A percentile compares a stretch with the other conserved stretches of the same genome.
Evolutionary conservation across 2,329 filamentous ascomycete genomes (phyloP).

Genomic region (Fusarium duplospermum): DNA sequence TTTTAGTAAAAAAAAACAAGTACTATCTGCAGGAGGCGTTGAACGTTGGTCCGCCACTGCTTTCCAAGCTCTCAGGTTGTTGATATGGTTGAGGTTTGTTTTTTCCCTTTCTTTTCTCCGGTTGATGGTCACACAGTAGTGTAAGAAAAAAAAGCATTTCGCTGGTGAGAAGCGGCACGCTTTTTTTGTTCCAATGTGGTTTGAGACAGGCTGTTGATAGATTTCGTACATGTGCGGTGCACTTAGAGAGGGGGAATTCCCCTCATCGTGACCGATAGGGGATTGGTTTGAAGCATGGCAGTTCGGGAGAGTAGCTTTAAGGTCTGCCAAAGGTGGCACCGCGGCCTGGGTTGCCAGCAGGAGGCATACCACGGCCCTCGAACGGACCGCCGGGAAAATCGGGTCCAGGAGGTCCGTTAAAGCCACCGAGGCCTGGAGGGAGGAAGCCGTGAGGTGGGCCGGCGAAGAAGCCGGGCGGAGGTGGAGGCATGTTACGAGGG

Average conservation of each 20-base stretch:
- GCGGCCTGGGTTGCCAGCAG: slow-evolving; percentile 55
- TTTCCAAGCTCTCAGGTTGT: slow-evolving; percentile 30
- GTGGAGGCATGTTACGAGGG: slow-evolving; percentile 65
- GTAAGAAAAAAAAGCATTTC: slow-evolving; percentile 4
- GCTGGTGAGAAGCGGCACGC: not conserved
- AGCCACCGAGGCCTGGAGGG: slow-evolving; percentile 66
- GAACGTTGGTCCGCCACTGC: slow-evolving; percentile 9
- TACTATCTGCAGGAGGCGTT: slow-evolving; percentile 32
- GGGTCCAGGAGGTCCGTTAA: slow-evolving; percentile 62
- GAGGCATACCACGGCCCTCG: slow-evolving; percentile 67
- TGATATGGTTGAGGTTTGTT: slow-evolving; percentile 9
- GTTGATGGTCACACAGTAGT: slow-evolving; percentile 36
- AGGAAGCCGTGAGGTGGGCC: slow-evolving; percentile 65
- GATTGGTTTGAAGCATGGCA: slow-evolving; percentile 1
- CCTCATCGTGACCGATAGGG: not conserved
- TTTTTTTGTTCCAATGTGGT: slow-evolving; percentile 17
- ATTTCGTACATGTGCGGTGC: slow-evolving; percentile 37
- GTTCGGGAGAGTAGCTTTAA: slow-evolving; percentile 18
- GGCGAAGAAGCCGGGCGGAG: slow-evolving; percentile 69
- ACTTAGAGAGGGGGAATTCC: not conserved
- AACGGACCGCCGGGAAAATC: slow-evolving; percentile 62
- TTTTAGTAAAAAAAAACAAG: slow-evolving; percentile 34
- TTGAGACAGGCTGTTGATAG: slow-evolving; percentile 25
- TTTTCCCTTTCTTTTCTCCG: slow-evolving; percentile 1
- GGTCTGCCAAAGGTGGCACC: slow-evolving; percentile 50